phyloP scores from a whole-genome alignment of 495 filamentous ascomycete genomes.

The Hypoxylon perforatum region DNA sequence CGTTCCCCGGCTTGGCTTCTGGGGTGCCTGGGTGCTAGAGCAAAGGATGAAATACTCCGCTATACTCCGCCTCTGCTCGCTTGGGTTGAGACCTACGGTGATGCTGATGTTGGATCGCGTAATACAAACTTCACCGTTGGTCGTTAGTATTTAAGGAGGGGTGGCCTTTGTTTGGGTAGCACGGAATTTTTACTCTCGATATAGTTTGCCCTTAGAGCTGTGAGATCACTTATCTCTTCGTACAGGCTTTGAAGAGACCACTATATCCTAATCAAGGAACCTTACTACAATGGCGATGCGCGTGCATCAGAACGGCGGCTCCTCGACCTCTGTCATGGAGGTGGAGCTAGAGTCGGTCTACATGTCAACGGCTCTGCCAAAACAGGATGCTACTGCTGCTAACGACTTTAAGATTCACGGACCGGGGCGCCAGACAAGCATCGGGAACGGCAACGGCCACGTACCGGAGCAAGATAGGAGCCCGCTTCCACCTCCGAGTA shows the following conservation, averaged over 20 bases:
- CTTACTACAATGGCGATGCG: slow-evolving; percentile 26
- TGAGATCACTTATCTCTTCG: not conserved
- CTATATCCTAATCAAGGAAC: not conserved
- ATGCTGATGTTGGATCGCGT: not conserved
- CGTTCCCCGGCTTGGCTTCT: slow-evolving; percentile 16
- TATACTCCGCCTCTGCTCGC: not conserved
- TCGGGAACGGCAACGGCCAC: not conserved
- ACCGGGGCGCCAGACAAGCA: slow-evolving; percentile 14
- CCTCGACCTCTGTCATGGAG: slow-evolving; percentile 43
- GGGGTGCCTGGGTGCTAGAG: not conserved
- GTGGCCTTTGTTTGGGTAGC: not conserved
- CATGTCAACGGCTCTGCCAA: slow-evolving; percentile 20
- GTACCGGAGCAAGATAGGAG: slow-evolving; percentile 22
- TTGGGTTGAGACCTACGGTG: not conserved
- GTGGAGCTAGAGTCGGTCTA: slow-evolving; percentile 36
- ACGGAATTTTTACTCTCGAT: not conserved
- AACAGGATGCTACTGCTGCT: not conserved
- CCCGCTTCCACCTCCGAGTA: slow-evolving; percentile 24
- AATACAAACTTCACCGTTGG: slow-evolving; percentile 9
- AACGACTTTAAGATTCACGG: not conserved
- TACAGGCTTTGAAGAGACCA: not conserved
- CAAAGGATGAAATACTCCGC: slow-evolving; percentile 3
- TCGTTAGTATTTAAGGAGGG: slow-evolving; percentile 1
- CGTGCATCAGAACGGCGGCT: slow-evolving; percentile 31
- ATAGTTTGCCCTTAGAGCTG: not conserved